Evolutionary conservation across 2,329 filamentous ascomycete species (phyloP).

Genomic region (Microcyclosporella mali): DNA sequence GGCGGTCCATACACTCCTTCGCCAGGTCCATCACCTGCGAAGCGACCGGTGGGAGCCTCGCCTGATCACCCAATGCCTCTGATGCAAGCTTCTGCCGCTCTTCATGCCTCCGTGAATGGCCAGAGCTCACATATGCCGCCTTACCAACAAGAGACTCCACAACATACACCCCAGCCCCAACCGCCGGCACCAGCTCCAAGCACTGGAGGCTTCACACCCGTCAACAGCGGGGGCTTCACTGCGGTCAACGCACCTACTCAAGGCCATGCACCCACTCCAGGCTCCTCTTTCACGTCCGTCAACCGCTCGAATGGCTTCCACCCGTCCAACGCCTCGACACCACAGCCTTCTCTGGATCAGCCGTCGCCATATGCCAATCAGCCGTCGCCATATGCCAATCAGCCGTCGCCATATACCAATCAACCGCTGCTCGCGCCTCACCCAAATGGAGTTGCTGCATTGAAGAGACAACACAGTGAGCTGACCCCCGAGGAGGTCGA

Average conservation of each 20-base stretch:
- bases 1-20: constrained; percentile 81
- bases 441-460: constrained; percentile 24
- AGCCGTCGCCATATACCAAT: constrained; percentile 43
- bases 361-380: constrained; percentile 38
- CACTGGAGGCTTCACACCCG: constrained; percentile 63
- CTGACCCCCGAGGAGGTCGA: constrained; percentile 38
- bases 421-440: constrained; percentile 20
- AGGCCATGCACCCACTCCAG: constrained; percentile 19
- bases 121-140: constrained; percentile 18
- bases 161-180: constrained; percentile 40
- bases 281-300: constrained; percentile 51
- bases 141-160: constrained; percentile 8
- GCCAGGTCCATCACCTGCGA: constrained; percentile 69
- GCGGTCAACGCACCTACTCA: constrained; percentile 53
- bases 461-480: constrained; percentile 66
- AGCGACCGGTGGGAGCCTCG: constrained; percentile 44
- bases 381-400: constrained; percentile 35
- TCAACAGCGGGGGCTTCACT: constrained; percentile 60
- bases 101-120: constrained; percentile 50
- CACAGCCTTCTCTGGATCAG: constrained; percentile 15
- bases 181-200: constrained; percentile 49
- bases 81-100: constrained; percentile 49
- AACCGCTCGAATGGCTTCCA: constrained; percentile 46
- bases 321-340: constrained; percentile 21
- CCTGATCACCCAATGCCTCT: constrained; percentile 60